Evolutionary conservation across 75 land plant species (phyloP).

Genomic region (Isoetes taiwanensis): DNA sequence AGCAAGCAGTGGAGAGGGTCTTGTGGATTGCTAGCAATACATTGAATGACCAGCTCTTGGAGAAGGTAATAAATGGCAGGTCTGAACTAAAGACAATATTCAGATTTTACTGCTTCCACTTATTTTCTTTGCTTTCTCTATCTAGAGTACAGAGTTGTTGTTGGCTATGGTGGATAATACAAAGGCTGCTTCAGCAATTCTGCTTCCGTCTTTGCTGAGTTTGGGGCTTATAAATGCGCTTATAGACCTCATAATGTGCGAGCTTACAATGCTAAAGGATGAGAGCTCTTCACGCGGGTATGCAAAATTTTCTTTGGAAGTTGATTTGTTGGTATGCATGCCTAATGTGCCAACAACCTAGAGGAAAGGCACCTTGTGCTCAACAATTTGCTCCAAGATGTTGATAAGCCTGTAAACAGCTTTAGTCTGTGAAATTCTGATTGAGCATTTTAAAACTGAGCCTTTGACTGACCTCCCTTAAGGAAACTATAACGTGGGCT

Average conservation of each 20-base stretch:
- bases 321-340: neutral
- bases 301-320: neutral
- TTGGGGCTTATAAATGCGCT: constrained; percentile 43
- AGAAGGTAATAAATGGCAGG: constrained; percentile 43
- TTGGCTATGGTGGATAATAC: constrained; percentile 52
- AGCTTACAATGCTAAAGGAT: constrained; percentile 30
- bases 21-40: constrained; percentile 81
- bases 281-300: constrained; percentile 21
- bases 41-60: constrained; percentile 59
- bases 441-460: too few relatives aligned
- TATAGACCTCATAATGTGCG: constrained; percentile 40
- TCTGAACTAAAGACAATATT: neutral
- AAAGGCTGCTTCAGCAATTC: constrained; percentile 19
- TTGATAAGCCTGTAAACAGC: too few relatives aligned
- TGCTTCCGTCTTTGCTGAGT: constrained; percentile 42
- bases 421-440: too few relatives aligned
- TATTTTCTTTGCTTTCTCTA: neutral
- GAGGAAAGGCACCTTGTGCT: too few relatives aligned
- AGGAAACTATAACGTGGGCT: too few relatives aligned
- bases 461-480: too few relatives aligned
- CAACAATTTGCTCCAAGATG: too few relatives aligned
- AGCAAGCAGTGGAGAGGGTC: constrained; percentile 36
- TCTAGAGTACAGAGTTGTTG: constrained; percentile 53
- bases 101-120: neutral
- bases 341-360: neutral